Conservation (phyloP, 2,329 filamentous ascomycete species). For the Rhytidhysteron rufulum region DNA sequence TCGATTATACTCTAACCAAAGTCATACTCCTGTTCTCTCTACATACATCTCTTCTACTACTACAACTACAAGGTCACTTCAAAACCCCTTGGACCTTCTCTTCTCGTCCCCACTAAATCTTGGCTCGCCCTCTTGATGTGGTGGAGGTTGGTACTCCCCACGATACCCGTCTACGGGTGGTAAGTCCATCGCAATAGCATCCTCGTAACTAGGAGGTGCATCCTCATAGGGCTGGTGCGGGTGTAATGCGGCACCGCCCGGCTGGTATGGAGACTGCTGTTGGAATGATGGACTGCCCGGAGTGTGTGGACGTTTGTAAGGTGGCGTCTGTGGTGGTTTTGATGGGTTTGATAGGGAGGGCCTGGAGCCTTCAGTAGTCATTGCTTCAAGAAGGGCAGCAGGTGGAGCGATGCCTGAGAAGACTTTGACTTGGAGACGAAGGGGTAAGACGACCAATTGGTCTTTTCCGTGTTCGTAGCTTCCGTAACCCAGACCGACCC, state of each 20-base stretch:
- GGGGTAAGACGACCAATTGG: constrained; percentile 74
- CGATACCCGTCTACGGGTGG: constrained; percentile 70
- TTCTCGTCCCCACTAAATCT: constrained; percentile 34
- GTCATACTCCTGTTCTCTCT: no score
- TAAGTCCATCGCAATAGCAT: constrained; percentile 77
- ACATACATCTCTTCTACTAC: no score
- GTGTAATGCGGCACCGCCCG: constrained; percentile 25
- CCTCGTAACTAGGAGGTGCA: constrained; percentile 92
- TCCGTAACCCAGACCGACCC: constrained; percentile 73
- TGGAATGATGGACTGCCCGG: constrained; percentile 1
- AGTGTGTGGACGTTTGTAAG: background rate
- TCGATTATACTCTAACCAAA: no score
- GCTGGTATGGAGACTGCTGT: constrained; percentile 16
- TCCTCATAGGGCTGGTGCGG: constrained; percentile 64
- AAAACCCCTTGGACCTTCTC: constrained; percentile 14
- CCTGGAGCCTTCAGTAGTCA: constrained; percentile 35
- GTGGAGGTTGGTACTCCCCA: constrained; percentile 57
- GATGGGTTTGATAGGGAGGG: background rate
- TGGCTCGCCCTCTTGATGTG: constrained; percentile 32
- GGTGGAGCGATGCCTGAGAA: constrained; percentile 87
- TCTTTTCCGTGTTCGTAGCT: constrained; percentile 53
- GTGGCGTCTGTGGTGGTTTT: background rate
- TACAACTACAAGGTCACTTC: no score
- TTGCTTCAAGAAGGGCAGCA: constrained; percentile 66
- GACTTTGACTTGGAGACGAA: constrained; percentile 75